phyloP scores from a whole-genome alignment of 2,329 filamentous ascomycete species.

The Anthostomella pinea region DNA sequence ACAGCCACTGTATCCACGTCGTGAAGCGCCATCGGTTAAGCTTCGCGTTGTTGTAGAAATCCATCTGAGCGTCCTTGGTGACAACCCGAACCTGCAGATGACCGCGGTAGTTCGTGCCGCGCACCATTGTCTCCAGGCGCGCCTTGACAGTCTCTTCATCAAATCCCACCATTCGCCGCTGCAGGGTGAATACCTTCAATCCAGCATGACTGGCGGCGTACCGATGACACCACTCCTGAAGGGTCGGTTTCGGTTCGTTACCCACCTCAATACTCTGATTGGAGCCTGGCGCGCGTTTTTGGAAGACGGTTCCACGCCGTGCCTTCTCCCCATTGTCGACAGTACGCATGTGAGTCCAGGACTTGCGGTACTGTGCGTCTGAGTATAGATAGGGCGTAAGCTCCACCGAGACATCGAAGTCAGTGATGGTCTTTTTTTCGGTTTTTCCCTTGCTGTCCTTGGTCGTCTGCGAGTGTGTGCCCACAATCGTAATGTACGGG shows the following conservation, averaged over 20 bases:
- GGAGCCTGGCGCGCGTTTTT: conserved; percentile 32
- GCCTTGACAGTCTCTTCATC: conserved; percentile 52
- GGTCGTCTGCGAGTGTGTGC: conserved; percentile 48
- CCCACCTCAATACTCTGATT: conserved; percentile 45
- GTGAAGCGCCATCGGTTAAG: conserved; percentile 65
- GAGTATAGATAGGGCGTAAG: conserved; percentile 56
- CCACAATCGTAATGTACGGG: conserved; percentile 50
- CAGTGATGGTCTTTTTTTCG: conserved; percentile 46
- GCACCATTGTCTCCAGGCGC: conserved; percentile 55
- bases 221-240: conserved; percentile 64
- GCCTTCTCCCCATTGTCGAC: conserved; percentile 59
- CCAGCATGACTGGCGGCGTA: conserved; percentile 58
- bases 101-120: conserved; percentile 66
- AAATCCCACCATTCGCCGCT: conserved; percentile 56
- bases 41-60: conserved; percentile 61
- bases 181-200: conserved; percentile 55
- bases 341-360: conserved; percentile 46
- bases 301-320: conserved; percentile 61
- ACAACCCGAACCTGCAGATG: conserved; percentile 58
- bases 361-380: conserved; percentile 37
- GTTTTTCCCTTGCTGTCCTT: conserved; percentile 43
- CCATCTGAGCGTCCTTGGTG: conserved; percentile 51
- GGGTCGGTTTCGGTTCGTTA: conserved; percentile 33
- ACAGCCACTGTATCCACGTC: conserved; percentile 61
- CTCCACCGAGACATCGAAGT: conserved; percentile 60